Base-by-base conservation (phyloP, 2,329 filamentous ascomycete genomes). In the Aspergillus sp. region DNA sequence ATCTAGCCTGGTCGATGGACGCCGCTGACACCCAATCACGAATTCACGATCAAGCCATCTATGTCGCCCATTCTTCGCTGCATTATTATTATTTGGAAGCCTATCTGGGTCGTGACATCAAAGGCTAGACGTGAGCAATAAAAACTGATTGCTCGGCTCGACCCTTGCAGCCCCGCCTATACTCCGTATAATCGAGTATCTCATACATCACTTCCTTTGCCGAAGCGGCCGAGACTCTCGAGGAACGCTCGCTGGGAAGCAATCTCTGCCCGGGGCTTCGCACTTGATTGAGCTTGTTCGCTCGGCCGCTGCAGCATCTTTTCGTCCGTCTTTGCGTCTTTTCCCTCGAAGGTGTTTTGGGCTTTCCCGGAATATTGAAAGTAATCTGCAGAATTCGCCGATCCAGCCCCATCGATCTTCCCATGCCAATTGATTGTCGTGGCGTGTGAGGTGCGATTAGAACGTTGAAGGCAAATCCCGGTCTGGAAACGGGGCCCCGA, bases 11-110 rank as follows among this genome's bases (percentile, higher is more conserved):
- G 5, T 41, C 51, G 43, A 45, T 31, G 45, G 49, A 8, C 41
- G 8, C 33, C 19, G 9, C 35, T 40, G 46, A 48, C 48, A 53
- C 48, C 58, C 58, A 60, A 58, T 58, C 55, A 60, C n/a, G 17
- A 14, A 11, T 8, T 21, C n/a, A 45, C 14, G 43, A 21, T 31
- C 41, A 45, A 55, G 58, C 55, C 58, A 60, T 60, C 52, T 52
- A 60, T 58, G 55, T 49, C 54, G 48, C 48, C 54, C 27, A 40
- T n/a, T 46, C 45, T 24, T 51, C 19, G n/a, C 27, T 48, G 12
- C 46, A 27, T 56, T 45, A 53, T 52, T 31, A 19, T 56, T 45
- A 46, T 52, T 41, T 43, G 27, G 39, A 31, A 52, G 24, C 35
- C 37, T 43, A 44, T 44, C 39, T 23, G 31, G 37, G 15, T 8